A percentile compares a stretch with the other conserved stretches of the same genome.
These are phyloP conservation scores for Fraxinus nigra DNA, from an alignment of 305 asterid species.

Conservation along the genomic window DNA sequence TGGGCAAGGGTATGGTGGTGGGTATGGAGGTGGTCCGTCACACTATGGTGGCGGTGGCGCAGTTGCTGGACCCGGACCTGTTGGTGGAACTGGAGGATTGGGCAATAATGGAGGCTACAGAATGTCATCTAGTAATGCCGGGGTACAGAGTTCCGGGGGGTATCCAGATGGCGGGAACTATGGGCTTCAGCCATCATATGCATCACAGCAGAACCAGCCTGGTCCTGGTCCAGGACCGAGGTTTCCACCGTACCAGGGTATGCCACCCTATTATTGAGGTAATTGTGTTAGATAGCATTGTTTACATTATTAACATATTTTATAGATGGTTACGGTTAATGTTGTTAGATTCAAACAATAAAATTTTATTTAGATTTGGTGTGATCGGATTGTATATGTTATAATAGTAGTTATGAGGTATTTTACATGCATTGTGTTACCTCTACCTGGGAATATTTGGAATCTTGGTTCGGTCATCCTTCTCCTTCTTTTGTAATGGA, in stretches of 20 bases:
- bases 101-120: constrained; percentile 58
- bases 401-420: background rate
- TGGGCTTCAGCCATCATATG: constrained; percentile 48
- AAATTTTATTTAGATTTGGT: background rate
- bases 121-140: constrained; percentile 59
- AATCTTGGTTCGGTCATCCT: background rate
- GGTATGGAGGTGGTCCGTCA: constrained; percentile 26
- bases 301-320: background rate
- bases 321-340: background rate
- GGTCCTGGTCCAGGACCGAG: constrained; percentile 67
- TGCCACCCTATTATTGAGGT: constrained; percentile 90
- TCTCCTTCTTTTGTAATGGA: background rate
- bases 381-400: background rate
- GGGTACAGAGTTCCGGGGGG: constrained; percentile 66
- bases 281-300: constrained; percentile 8
- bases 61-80: constrained; percentile 45
- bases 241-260: constrained; percentile 81
- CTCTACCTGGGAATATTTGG: background rate
- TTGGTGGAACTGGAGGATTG: constrained; percentile 49
- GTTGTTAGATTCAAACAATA: background rate
- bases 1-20: constrained; percentile 60
- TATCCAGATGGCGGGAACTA: constrained; percentile 72
- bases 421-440: background rate
- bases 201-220: constrained; percentile 55
- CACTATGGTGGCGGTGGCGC: constrained; percentile 19